phyloP scores from a whole-genome alignment of 1,284 basidiomycete species.

The Cryptococcus sp. region DNA sequence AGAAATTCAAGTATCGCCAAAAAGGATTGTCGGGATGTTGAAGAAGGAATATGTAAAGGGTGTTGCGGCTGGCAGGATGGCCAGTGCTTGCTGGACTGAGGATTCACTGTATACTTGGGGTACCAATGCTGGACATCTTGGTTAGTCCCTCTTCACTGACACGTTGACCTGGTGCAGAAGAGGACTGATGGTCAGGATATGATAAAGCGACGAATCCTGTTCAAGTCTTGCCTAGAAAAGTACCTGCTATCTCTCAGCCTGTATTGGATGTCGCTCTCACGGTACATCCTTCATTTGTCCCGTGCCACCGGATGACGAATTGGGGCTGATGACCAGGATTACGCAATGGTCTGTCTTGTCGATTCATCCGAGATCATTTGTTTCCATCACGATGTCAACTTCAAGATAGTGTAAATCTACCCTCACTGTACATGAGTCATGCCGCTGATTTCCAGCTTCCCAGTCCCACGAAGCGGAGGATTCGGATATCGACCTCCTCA shows the following conservation, averaged over 20 bases:
- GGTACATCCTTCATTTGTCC: constrained; percentile 49
- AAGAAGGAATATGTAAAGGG: constrained; percentile 78
- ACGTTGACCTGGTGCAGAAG: background rate
- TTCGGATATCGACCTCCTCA: constrained; percentile 75
- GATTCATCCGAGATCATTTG: constrained; percentile 74
- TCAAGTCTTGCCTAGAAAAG: constrained; percentile 76
- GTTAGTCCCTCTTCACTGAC: constrained; percentile 44
- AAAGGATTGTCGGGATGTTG: constrained; percentile 69
- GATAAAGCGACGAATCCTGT: constrained; percentile 69
- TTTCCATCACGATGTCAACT: constrained; percentile 70
- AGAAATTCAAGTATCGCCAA: constrained; percentile 69
- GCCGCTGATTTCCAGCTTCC: constrained; percentile 54
- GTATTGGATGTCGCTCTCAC: constrained; percentile 68
- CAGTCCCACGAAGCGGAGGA: constrained; percentile 65
- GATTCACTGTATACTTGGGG: constrained; percentile 92
- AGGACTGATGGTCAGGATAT: constrained; percentile 55
- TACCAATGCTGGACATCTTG: constrained; percentile 88
- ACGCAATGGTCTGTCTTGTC: constrained; percentile 74
- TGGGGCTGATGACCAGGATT: constrained; percentile 57
- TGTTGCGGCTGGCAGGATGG: constrained; percentile 79
- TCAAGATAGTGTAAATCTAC: constrained; percentile 63
- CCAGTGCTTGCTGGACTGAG: constrained; percentile 84
- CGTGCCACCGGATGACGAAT: constrained; percentile 3
- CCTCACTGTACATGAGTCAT: constrained; percentile 11
- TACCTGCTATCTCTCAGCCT: constrained; percentile 68